Base-by-base conservation (phyloP, 805 yeast species). In the Pichia kluyveri region DNA sequence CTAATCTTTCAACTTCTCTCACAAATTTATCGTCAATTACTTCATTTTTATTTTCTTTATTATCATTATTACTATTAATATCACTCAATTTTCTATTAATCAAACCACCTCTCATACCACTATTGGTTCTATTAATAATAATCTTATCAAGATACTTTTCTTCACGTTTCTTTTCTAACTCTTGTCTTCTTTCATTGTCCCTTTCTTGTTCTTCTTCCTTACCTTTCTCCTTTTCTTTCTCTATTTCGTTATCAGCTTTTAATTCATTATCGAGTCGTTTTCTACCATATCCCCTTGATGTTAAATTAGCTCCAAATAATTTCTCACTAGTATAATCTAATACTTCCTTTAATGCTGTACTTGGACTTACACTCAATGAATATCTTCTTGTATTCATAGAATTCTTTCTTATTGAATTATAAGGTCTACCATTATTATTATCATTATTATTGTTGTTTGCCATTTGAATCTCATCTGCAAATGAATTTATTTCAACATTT, bases 401-500 rank as follows among this genome's bases (percentile, higher is more conserved):
- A 37, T 17, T 17, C 11, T n/a, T 17, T 6, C 77, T 23, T 6
- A 23, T 3, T 23, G 26, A 81, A 32, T 8, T 41, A n/a, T 52
- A 17, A 77, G 23, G 23, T 19, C 70, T 17, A 32, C 18, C 34
- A 14, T 18, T 27, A 39, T 31, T 40, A 23, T 30, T 27, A 26
- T 30, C 40, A 32, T 41, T 15, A 4, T 34, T 34, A 15, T 48
- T n/a, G 49, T 46, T 5, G 15, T 67, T 62, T 0, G 61, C 62
- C 34, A 81, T 82, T 3, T 82, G 82, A 45, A 91, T 69, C 62
- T 90, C 96, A 64, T 91, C 98, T 3, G 99, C 99, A 49, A 93
- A 72, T 2, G 96, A 91, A 68, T 91, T 91, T 9, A 91, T 95
- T 61, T 93, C 98, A 4, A 91, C 97, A 0, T 93, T 87, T 44